Base-by-base conservation (phyloP, 163 green algal species). In the Scenedesmus sp. region DNA sequence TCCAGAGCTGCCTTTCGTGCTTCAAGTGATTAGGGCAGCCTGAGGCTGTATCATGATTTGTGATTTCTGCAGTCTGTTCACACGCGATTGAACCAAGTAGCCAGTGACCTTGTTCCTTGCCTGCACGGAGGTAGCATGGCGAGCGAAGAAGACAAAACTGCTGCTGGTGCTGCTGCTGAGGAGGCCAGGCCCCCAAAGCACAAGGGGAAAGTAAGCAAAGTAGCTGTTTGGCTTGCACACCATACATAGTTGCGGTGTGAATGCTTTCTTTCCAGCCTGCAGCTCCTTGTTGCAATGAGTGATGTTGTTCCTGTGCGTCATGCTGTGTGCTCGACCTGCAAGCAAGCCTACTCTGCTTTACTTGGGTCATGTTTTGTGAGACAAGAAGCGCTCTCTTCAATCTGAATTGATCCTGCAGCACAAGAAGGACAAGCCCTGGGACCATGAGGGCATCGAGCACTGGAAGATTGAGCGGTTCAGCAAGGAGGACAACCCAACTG, bases 371-470 rank as follows among this genome's bases (percentile, higher is more conserved):
- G n/a, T n/a, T n/a, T n/a, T n/a, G n/a, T n/a, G n/a, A n/a, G n/a
- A n/a, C n/a, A n/a, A n/a, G n/a, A n/a, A n/a, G n/a, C n/a, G n/a
- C n/a, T n/a, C n/a, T n/a, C n/a, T n/a, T n/a, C n/a, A n/a, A n/a
- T 70, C 7, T 65, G 42, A 35, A 40, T 53, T n/a, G n/a, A n/a
- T n/a, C n/a, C 40, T 91, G 56, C 95, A 99, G 97, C 95, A 99
- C 89, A 89, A 96, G 12, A 99, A 98, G 81, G 92, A 96, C 16
- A 99, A 99, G 91, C 98, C 98, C 0, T 99, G 98, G 98, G 98
- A 99, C 87, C 93, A 98, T 78, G 98, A 99, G 30, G 97, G 97
- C 76, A 99, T 98, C 70, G 97, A 99, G 91, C 98, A 99, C 93
- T 99, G 98, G 98, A 92, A 90, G 24, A 90, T 98, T 3, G 82